These are phyloP conservation scores for Fagopyrum homotropicum DNA, from an alignment of 148 eudicot species.

Conservation along the genomic window DNA sequence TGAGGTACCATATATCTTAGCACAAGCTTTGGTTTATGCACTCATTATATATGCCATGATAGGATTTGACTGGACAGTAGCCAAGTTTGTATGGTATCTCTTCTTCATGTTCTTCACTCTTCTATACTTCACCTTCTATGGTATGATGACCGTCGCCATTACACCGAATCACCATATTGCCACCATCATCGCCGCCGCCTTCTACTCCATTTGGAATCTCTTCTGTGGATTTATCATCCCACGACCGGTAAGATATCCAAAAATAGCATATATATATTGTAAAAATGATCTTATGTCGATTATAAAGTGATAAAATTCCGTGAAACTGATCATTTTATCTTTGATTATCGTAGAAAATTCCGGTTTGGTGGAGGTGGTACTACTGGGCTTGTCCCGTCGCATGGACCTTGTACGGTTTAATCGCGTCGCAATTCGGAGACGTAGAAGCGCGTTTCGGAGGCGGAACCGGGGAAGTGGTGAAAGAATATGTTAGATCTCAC, in stretches of 20 bases:
- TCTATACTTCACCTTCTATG: slow-evolving; percentile 32
- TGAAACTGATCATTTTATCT: not conserved
- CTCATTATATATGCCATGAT: slow-evolving; percentile 39
- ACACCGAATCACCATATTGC: slow-evolving; percentile 33
- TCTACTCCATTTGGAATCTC: slow-evolving; percentile 35
- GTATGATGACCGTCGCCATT: slow-evolving; percentile 42
- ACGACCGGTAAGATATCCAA: slow-evolving; percentile 21
- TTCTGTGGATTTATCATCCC: slow-evolving; percentile 40
- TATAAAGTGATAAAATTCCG: no score
- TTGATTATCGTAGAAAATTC: slow-evolving; percentile 6
- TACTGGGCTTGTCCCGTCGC: slow-evolving; percentile 53
- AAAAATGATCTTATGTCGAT: no score
- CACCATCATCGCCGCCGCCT: slow-evolving; percentile 20
- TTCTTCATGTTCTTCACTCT: slow-evolving; percentile 35
- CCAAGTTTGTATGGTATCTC: slow-evolving; percentile 32
- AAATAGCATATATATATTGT: no score
- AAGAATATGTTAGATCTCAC: slow-evolving; percentile 29
- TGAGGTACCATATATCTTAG: slow-evolving; percentile 31
- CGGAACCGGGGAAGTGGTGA: slow-evolving; percentile 16
- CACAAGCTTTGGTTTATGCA: slow-evolving; percentile 24
- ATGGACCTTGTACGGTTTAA: slow-evolving; percentile 64
- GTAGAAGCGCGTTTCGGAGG: slow-evolving; percentile 7
- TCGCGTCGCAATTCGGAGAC: slow-evolving; percentile 65
- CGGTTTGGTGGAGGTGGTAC: slow-evolving; percentile 74
- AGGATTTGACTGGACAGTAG: slow-evolving; percentile 34